Evolutionary conservation across 495 filamentous ascomycete genomes (phyloP).

Genomic region (Pyronema omphalodes): DNA sequence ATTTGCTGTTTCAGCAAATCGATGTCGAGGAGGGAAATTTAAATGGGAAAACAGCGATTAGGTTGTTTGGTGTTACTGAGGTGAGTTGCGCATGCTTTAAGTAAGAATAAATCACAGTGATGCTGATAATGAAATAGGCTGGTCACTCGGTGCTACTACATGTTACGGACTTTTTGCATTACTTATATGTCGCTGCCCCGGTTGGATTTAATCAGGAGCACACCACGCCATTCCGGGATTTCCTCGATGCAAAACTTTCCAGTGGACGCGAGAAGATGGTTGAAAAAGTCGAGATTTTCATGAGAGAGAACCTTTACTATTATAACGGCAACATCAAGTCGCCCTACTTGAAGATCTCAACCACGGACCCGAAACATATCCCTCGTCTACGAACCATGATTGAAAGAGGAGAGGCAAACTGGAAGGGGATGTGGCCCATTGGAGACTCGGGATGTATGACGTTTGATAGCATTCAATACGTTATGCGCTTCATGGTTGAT

Average conservation of each 20-base stretch:
- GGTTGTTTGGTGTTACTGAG: constrained; percentile 96
- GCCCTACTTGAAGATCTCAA: constrained; percentile 82
- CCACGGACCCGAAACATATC: constrained; percentile 71
- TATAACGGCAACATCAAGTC: constrained; percentile 85
- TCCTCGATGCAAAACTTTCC: constrained; percentile 55
- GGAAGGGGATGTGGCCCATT: constrained; percentile 70
- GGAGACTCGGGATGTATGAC: constrained; percentile 55
- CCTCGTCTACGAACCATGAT: constrained; percentile 50
- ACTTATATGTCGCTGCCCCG: constrained; percentile 84
- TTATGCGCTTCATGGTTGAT: constrained; percentile 95
- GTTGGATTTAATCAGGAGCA: constrained; percentile 58
- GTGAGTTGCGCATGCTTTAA: constrained; percentile 25
- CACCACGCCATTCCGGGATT: constrained; percentile 54
- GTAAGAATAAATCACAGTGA: constrained; percentile 7
- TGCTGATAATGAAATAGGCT: constrained; percentile 26
- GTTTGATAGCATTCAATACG: constrained; percentile 88
- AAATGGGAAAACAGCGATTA: constrained; percentile 54
- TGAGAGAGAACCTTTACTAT: constrained; percentile 76
- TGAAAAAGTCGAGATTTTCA: constrained; percentile 54
- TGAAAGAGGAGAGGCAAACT: constrained; percentile 62
- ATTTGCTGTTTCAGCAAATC: constrained; percentile 81
- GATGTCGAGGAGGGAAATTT: constrained; percentile 80
- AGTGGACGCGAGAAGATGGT: constrained; percentile 41
- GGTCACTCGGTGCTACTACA: constrained; percentile 91
- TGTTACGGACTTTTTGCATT: constrained; percentile 89